phyloP scores from a whole-genome alignment of 768 basidiomycete species.

The Tricholoma matsutake region DNA sequence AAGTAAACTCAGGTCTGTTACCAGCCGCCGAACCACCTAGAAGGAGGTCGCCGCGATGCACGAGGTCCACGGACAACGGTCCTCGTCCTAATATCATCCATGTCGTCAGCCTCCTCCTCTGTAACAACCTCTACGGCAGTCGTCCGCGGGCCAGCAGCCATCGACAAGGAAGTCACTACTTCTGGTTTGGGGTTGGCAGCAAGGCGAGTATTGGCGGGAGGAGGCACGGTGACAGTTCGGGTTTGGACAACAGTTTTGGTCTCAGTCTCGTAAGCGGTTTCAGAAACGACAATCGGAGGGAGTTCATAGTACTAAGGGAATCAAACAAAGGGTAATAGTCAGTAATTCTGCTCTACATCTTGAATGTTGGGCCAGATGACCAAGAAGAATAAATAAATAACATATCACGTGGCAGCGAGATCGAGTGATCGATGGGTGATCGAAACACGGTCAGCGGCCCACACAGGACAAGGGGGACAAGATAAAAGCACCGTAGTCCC shows the following conservation, averaged over 20 bases:
- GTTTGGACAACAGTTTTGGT: constrained; percentile 67
- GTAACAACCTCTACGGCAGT: constrained; percentile 68
- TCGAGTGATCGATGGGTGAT: constrained; percentile 27
- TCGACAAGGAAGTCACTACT: constrained; percentile 51
- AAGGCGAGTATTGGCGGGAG: constrained; percentile 75
- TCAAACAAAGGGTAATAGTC: constrained; percentile 31
- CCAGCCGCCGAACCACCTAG: constrained; percentile 63
- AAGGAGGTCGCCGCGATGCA: constrained; percentile 46
- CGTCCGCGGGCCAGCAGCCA: constrained; percentile 67
- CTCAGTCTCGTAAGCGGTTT: constrained; percentile 51
- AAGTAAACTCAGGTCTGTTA: constrained; percentile 30
- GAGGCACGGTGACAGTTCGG: constrained; percentile 65
- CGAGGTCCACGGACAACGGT: constrained; percentile 45
- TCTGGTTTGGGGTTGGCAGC: constrained; percentile 73
- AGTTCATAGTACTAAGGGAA: constrained; percentile 42
- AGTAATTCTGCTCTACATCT: constrained; percentile 16
- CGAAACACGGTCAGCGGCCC: constrained; percentile 34
- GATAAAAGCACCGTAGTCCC: constrained; percentile 73
- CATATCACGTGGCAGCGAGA: constrained; percentile 41
- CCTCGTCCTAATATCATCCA: constrained; percentile 29
- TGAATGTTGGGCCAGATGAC: constrained; percentile 32
- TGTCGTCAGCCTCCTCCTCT: constrained; percentile 51
- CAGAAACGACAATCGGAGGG: constrained; percentile 43
- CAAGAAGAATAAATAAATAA: constrained; percentile 14
- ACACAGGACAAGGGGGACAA: constrained; percentile 72